These are phyloP conservation scores for Aspergillus aculeatinus DNA, from an alignment of 2,329 filamentous ascomycete genomes.

Conservation along the genomic window DNA sequence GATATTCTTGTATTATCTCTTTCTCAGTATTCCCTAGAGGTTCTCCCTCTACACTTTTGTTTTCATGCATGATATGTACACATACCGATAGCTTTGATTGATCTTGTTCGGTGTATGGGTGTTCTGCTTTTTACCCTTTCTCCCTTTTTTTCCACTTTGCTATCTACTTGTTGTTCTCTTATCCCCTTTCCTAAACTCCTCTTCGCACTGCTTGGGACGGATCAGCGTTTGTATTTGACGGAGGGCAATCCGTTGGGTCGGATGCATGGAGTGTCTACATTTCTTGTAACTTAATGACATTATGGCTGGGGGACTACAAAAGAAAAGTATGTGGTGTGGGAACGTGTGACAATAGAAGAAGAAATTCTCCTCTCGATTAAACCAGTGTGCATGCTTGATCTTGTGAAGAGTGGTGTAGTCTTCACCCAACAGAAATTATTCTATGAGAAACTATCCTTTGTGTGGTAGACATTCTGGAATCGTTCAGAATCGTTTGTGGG, in stretches of 20 bases:
- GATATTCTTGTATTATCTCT: slow-evolving; percentile 20
- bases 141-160: slow-evolving; percentile 16
- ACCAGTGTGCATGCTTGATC: not conserved
- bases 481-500: not conserved
- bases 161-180: slow-evolving; percentile 14
- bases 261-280: slow-evolving; percentile 34
- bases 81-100: slow-evolving; percentile 34
- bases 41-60: slow-evolving; percentile 25
- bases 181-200: slow-evolving; percentile 12
- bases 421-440: not conserved
- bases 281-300: slow-evolving; percentile 42
- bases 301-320: slow-evolving; percentile 37
- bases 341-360: slow-evolving; percentile 41
- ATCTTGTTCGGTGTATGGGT: slow-evolving; percentile 37
- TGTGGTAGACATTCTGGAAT: not conserved
- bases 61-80: slow-evolving; percentile 37
- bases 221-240: slow-evolving; percentile 19
- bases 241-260: slow-evolving; percentile 19
- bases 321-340: slow-evolving; percentile 35
- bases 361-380: slow-evolving; percentile 44
- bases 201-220: slow-evolving; percentile 26
- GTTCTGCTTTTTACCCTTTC: slow-evolving; percentile 28
- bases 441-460: not conserved
- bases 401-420: not conserved
- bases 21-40: slow-evolving; percentile 28